These are phyloP conservation scores for Blepharisma stoltei DNA, from an alignment of 73 alveolate species.

Conservation along the genomic window DNA sequence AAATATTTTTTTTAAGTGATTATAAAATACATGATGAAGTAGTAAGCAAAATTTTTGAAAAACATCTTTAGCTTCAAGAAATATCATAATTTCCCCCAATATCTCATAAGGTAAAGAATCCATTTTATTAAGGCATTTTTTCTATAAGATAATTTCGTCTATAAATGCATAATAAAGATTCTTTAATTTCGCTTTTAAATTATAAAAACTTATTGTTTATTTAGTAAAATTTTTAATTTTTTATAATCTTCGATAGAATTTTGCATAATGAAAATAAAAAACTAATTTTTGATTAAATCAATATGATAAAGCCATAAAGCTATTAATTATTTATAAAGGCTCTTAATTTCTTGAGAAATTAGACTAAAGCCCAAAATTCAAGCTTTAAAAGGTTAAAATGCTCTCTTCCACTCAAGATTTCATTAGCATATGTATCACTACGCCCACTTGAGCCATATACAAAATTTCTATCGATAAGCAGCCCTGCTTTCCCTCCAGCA, in stretches of 20 bases:
- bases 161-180: too few relatives aligned
- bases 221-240: too few relatives aligned
- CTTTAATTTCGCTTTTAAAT: too few relatives aligned
- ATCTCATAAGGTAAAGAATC: not conserved
- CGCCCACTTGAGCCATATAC: constrained; percentile 13
- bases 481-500: constrained; percentile 26
- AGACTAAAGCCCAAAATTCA: constrained; percentile 18
- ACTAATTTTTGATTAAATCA: too few relatives aligned
- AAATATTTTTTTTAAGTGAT: too few relatives aligned
- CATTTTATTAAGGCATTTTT: not conserved
- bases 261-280: too few relatives aligned
- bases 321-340: too few relatives aligned
- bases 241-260: too few relatives aligned
- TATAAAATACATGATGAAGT: too few relatives aligned
- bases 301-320: too few relatives aligned
- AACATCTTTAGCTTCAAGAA: not conserved
- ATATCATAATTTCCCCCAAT: not conserved
- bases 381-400: not conserved
- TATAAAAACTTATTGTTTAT: too few relatives aligned
- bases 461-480: not conserved
- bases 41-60: not conserved
- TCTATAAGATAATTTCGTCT: not conserved
- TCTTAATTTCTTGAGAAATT: not conserved
- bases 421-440: constrained; percentile 8
- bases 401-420: not conserved